A percentile compares a stretch with the other conserved stretches of the same genome.
These are phyloP conservation scores for Suhomyces guaymorum DNA, from an alignment of 1,139 yeast species.

Conservation along the genomic window DNA sequence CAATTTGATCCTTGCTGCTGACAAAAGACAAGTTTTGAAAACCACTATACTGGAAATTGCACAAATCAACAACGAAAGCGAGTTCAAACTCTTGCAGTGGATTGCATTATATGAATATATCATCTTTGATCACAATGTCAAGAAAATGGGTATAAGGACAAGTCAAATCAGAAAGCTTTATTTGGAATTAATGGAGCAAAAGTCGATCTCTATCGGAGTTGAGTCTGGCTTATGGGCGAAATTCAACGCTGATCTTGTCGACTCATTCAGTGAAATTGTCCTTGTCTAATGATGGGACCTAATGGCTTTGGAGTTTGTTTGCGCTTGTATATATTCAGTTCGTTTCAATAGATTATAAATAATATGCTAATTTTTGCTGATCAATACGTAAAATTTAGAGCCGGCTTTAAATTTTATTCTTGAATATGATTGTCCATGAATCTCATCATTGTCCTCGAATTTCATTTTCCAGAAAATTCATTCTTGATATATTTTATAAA, in stretches of 20 bases:
- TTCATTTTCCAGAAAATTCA: too few species aligned
- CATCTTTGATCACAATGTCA: slow-evolving; percentile 16
- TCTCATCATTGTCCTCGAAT: too few species aligned
- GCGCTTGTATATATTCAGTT: not conserved
- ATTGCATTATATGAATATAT: slow-evolving; percentile 34
- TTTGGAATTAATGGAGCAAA: slow-evolving; percentile 11
- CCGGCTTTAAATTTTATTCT: too few species aligned
- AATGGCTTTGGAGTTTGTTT: not conserved
- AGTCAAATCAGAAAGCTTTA: slow-evolving; percentile 22
- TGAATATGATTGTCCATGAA: not conserved
- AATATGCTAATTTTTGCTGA: too few species aligned
- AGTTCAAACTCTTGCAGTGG: slow-evolving; percentile 30
- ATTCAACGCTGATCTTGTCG: slow-evolving; percentile 6
- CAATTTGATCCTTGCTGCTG: slow-evolving; percentile 7
- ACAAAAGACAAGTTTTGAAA: slow-evolving; percentile 12
- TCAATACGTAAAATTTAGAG: too few species aligned
- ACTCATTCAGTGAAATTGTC: slow-evolving; percentile 7
- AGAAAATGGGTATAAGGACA: slow-evolving; percentile 23
- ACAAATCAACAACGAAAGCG: slow-evolving; percentile 14
- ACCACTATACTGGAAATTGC: slow-evolving; percentile 12
- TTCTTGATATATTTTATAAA: too few species aligned
- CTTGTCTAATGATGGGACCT: slow-evolving; percentile 1
- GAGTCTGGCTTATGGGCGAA: slow-evolving; percentile 6
- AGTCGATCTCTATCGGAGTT: slow-evolving; percentile 1
- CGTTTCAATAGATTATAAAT: too few species aligned